phyloP scores from a whole-genome alignment of 768 basidiomycete genomes.

The Lepiota venenata region DNA sequence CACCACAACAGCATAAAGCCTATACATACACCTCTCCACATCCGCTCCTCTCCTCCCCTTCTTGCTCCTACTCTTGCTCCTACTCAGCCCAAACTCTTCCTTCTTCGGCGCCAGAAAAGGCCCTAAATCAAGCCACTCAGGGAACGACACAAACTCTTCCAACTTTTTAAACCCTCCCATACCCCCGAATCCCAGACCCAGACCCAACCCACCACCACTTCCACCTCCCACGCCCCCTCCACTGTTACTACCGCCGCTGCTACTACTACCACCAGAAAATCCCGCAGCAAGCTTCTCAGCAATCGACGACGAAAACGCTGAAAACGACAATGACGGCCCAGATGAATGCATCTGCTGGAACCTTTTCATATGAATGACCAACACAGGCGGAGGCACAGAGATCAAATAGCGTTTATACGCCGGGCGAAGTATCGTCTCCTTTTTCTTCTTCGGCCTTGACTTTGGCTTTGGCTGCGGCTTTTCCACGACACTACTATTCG shows the following conservation, averaged over 20 bases:
- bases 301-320: slow-evolving; percentile 18
- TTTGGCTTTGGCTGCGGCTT: slow-evolving; percentile 17
- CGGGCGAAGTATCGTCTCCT: slow-evolving; percentile 73
- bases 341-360: slow-evolving; percentile 82
- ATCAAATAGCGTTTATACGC: slow-evolving; percentile 97
- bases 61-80: slow-evolving; percentile 12
- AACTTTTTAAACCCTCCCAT: slow-evolving; percentile 69
- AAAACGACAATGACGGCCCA: slow-evolving; percentile 54
- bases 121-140: slow-evolving; percentile 77
- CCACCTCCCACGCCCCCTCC: neutral
- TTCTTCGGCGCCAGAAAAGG: slow-evolving; percentile 84
- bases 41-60: slow-evolving; percentile 10
- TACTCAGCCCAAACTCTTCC: slow-evolving; percentile 58
- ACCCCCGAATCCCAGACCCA: slow-evolving; percentile 3
- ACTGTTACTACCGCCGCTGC: slow-evolving; percentile 1
- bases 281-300: slow-evolving; percentile 1
- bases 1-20: slow-evolving; percentile 78
- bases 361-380: slow-evolving; percentile 91
- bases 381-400: slow-evolving; percentile 76
- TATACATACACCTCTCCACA: slow-evolving; percentile 31
- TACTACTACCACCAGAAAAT: slow-evolving; percentile 1
- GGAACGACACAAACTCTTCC: slow-evolving; percentile 90
- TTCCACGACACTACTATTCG: no score
- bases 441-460: slow-evolving; percentile 27
- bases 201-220: neutral